Percentiles rank a stretch among this genome's conserved stretches.
Evolutionary conservation across 2,329 filamentous ascomycete genomes (phyloP).

Genomic region (Aspergillus calidoustus): DNA sequence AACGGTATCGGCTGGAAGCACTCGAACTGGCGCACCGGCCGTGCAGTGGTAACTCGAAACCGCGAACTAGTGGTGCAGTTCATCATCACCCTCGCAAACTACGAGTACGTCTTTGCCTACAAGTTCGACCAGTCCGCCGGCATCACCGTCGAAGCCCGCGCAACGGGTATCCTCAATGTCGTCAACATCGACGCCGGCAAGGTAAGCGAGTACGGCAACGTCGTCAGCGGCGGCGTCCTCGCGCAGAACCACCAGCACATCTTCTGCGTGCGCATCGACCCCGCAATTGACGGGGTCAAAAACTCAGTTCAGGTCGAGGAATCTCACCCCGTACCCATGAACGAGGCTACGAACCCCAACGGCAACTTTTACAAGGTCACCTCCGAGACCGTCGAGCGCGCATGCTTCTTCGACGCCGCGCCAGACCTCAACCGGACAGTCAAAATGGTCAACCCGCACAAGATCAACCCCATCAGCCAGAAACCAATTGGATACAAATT

Average conservation of each 20-base stretch:
- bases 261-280: slow-evolving; percentile 69
- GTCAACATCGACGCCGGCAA: slow-evolving; percentile 66
- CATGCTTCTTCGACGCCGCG: slow-evolving; percentile 54
- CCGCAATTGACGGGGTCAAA: slow-evolving; percentile 60
- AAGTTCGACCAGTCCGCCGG: slow-evolving; percentile 61
- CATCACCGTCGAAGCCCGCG: slow-evolving; percentile 67
- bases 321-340: slow-evolving; percentile 62
- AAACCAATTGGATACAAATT: slow-evolving; percentile 62
- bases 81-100: slow-evolving; percentile 67
- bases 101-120: slow-evolving; percentile 55
- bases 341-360: slow-evolving; percentile 56
- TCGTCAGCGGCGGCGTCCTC: slow-evolving; percentile 69
- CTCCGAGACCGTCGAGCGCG: slow-evolving; percentile 52
- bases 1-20: slow-evolving; percentile 71
- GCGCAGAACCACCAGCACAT: slow-evolving; percentile 76
- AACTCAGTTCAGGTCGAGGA: slow-evolving; percentile 62
- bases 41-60: slow-evolving; percentile 63
- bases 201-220: slow-evolving; percentile 66
- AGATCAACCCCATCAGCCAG: slow-evolving; percentile 58
- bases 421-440: slow-evolving; percentile 54
- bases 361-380: slow-evolving; percentile 56
- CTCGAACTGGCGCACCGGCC: slow-evolving; percentile 68
- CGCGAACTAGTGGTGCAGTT: slow-evolving; percentile 67
- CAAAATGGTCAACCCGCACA: slow-evolving; percentile 61
- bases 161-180: slow-evolving; percentile 69